These are phyloP conservation scores for Ocimum tenuiflorum DNA, from an alignment of 257 asterid genomes.

Conservation along the genomic window DNA sequence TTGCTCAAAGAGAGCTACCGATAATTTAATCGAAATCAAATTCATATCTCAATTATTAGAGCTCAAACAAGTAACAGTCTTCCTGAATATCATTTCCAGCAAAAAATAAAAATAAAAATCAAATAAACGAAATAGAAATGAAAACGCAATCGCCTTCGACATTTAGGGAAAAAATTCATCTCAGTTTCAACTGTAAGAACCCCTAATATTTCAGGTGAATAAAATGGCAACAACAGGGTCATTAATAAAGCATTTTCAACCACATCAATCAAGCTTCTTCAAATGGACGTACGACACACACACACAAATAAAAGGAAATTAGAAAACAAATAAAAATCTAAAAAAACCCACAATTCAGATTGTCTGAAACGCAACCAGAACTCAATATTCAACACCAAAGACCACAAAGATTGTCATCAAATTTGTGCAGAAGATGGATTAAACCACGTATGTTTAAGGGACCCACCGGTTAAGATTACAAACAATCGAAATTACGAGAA, in stretches of 20 bases:
- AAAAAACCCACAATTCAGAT: slow-evolving; percentile 2
- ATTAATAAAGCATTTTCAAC: slow-evolving; percentile 21
- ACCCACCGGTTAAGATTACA: slow-evolving; percentile 35
- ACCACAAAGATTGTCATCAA: slow-evolving; percentile 4
- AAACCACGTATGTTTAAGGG: neutral
- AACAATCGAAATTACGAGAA: slow-evolving; percentile 10
- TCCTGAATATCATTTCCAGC: slow-evolving; percentile 5
- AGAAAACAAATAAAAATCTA: no score
- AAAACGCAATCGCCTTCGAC: neutral
- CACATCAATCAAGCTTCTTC: neutral
- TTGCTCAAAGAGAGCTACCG: neutral
- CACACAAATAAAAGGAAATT: no score
- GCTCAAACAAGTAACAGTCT: neutral
- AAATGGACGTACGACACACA: slow-evolving; percentile 5
- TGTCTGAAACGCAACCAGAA: slow-evolving; percentile 15
- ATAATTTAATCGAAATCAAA: neutral
- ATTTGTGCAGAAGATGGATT: neutral
- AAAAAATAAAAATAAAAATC: neutral
- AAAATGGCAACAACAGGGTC: neutral
- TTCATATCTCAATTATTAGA: neutral
- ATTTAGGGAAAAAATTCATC: slow-evolving; percentile 8
- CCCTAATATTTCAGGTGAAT: neutral
- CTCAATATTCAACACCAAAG: slow-evolving; percentile 19
- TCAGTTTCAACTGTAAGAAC: slow-evolving; percentile 21
- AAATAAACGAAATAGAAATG: neutral